A percentile compares a stretch with the other conserved stretches of the same genome.
Evolutionary conservation across 2,329 filamentous ascomycete genomes (phyloP).

Genomic region (Ustulina deusta): DNA sequence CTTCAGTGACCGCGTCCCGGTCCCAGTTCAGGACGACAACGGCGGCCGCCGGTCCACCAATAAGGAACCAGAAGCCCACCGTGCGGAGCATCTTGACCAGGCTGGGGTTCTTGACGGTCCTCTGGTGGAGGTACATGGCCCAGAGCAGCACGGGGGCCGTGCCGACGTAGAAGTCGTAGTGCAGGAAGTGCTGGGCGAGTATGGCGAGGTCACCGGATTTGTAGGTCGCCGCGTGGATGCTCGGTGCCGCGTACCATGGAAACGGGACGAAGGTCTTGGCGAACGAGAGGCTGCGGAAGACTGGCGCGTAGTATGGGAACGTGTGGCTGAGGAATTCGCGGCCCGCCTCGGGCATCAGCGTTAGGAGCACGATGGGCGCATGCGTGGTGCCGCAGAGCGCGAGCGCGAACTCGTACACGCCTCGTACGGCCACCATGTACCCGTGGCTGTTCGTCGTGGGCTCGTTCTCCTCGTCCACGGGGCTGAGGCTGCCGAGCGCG

Average conservation of each 20-base stretch:
- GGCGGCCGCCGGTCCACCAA: slow-evolving; percentile 44
- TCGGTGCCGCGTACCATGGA: slow-evolving; percentile 37
- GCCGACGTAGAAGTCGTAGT: slow-evolving; percentile 50
- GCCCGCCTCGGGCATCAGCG: slow-evolving; percentile 40
- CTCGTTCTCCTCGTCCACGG: slow-evolving; percentile 42
- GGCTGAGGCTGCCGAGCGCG: slow-evolving; percentile 43
- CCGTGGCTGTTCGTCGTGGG: slow-evolving; percentile 45
- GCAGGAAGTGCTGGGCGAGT: slow-evolving; percentile 46
- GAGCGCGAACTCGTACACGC: slow-evolving; percentile 50
- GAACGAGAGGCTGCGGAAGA: slow-evolving; percentile 46
- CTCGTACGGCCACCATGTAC: slow-evolving; percentile 44
- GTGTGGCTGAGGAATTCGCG: slow-evolving; percentile 42
- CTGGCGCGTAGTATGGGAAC: slow-evolving; percentile 39
- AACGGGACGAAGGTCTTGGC: slow-evolving; percentile 45
- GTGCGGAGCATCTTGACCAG: slow-evolving; percentile 39
- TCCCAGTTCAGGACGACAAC: slow-evolving; percentile 47
- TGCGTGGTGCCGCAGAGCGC: slow-evolving; percentile 44
- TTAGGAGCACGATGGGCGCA: slow-evolving; percentile 44
- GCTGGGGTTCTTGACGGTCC: slow-evolving; percentile 40
- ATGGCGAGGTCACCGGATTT: slow-evolving; percentile 44
- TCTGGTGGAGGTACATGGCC: slow-evolving; percentile 48
- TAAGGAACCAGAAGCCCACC: slow-evolving; percentile 45
- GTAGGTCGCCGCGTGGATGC: slow-evolving; percentile 38
- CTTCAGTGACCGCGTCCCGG: slow-evolving; percentile 47
- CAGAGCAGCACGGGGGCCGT: slow-evolving; percentile 46